These are phyloP conservation scores for Metschnikowia hibisci DNA, from an alignment of 805 yeast species.

Conservation along the genomic window DNA sequence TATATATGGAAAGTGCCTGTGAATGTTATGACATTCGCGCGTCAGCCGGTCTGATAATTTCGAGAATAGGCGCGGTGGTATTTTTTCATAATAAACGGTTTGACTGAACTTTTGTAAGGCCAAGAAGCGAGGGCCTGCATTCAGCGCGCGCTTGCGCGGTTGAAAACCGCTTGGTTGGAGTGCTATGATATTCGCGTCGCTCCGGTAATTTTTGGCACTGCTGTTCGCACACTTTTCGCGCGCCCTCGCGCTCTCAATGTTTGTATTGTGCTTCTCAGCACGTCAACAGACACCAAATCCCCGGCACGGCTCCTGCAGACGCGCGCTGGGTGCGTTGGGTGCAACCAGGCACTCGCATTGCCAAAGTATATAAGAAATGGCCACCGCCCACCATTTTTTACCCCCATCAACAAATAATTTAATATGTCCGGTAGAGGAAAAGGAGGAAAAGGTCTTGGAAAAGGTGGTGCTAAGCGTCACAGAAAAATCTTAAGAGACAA, in stretches of 20 bases:
- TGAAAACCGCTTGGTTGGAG: constrained; percentile 2
- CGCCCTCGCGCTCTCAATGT: not conserved
- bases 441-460: constrained; percentile 99
- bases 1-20: constrained; percentile 9
- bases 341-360: constrained; percentile 10
- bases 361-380: constrained; percentile 9
- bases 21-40: constrained; percentile 5
- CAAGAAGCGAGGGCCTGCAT: not conserved
- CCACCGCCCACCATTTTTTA: constrained; percentile 8
- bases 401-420: constrained; percentile 19
- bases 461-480: constrained; percentile 99
- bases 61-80: not conserved
- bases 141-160: not conserved
- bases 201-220: constrained; percentile 1
- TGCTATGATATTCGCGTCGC: constrained; percentile 5
- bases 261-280: constrained; percentile 2
- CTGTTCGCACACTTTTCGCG: constrained; percentile 1
- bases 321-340: constrained; percentile 7
- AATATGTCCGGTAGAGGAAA: constrained; percentile 98
- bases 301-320: constrained; percentile 1
- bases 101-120: not conserved
- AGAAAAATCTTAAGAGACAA: constrained; percentile 98
- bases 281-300: not conserved
- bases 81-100: too few species aligned
- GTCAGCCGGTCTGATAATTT: not conserved